Base-by-base conservation (phyloP, 331 rosid species). In the Malus hybrid region DNA sequence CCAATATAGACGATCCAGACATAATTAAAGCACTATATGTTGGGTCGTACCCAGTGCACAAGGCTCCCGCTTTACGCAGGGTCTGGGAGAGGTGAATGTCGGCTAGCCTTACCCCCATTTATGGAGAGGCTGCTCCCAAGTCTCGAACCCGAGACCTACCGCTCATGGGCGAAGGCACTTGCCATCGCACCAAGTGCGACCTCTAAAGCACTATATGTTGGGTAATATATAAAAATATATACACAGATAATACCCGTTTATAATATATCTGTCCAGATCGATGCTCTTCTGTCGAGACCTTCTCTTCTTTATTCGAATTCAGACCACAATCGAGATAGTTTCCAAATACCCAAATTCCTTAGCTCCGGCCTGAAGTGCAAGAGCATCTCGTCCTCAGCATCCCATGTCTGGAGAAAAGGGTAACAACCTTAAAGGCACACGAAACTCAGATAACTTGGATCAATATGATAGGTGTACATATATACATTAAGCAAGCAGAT, bases 331-430 rank as follows among this genome's bases (percentile, higher is more conserved):
- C 71, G 55, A 73, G 75, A 79, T 22, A 16, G 70, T 57, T 73
- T 67, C 67, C 3, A 65, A 55, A 81, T 77, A 46, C 79, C 76
- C n/a, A 10, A 79, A 54, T 57, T 24, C 16, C 20, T 16, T 8
- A 18, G 46, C 69, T 66, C 59, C 76, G 64, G 56, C 56, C 67
- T 29, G 33, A 42, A 7, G 70, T 39, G 63, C 62, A 71, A 68
- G 1, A 78, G 86, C 90, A 80, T 87, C 91, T 82, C 73, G 78
- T 78, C 88, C 93, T 89, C 92, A 81, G 87, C 88, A 82, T 77
- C 54, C 86, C 95, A 85, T 80, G 52, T 87, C 84, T 75, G 79
- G 74, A 82, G 80, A 73, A 76, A 69, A 64, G 13, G 36, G 46
- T 63, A 78, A 61, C 44, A 55, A 75, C 90, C 91, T 83, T 85